Evolutionary conservation across 768 basidiomycete genomes (phyloP).

Genomic region (Nidularia pulvinata): DNA sequence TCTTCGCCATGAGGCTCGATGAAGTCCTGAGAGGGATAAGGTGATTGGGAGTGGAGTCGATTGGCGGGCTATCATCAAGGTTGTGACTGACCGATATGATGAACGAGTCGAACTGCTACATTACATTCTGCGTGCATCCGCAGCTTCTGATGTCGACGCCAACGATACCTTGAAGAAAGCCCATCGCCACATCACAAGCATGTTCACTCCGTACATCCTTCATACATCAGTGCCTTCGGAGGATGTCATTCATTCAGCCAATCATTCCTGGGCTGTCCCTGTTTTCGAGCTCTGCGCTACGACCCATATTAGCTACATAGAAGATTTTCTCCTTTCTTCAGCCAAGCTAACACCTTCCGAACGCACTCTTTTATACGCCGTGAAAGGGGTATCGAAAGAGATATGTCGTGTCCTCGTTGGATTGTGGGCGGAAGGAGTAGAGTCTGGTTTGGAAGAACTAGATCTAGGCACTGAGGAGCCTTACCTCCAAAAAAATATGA

Average conservation of each 20-base stretch:
- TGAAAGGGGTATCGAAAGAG: slow-evolving; percentile 1
- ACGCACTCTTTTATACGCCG: not conserved
- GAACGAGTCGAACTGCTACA: slow-evolving; percentile 36
- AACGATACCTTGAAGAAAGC: not conserved
- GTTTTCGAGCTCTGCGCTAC: slow-evolving; percentile 26
- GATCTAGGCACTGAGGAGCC: not conserved
- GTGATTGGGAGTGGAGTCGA: slow-evolving; percentile 24
- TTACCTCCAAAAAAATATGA: not conserved
- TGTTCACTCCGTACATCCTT: slow-evolving; percentile 3
- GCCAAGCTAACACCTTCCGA: slow-evolving; percentile 22
- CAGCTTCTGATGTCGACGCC: slow-evolving; percentile 18
- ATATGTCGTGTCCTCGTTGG: slow-evolving; percentile 5
- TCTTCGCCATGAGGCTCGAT: not conserved
- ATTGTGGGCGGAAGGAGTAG: slow-evolving; percentile 5
- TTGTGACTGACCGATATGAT: slow-evolving; percentile 26
- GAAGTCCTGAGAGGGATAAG: slow-evolving; percentile 9
- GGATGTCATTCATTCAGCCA: not conserved
- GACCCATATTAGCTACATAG: slow-evolving; percentile 14
- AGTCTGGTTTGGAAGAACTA: not conserved
- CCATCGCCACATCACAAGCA: not conserved
- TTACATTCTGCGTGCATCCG: not conserved
- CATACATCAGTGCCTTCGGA: not conserved
- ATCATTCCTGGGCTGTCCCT: slow-evolving; percentile 22
- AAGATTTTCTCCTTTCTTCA: slow-evolving; percentile 10
- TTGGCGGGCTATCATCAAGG: slow-evolving; percentile 26